Evolutionary conservation across 257 asterid species (phyloP).

Genomic region (Anisodus acutangulus): DNA sequence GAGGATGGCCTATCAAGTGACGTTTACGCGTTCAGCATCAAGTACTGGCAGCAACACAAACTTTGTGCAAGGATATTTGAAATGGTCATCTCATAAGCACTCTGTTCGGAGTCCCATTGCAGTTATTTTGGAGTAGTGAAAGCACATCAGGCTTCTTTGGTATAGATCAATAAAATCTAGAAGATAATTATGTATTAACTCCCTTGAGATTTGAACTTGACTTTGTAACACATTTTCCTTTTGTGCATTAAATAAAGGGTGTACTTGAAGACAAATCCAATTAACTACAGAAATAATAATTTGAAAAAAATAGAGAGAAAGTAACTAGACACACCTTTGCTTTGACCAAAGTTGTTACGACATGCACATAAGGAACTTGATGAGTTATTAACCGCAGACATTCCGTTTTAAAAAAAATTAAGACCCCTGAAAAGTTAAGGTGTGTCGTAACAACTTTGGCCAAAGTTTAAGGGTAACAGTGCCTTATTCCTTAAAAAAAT

Average conservation of each 20-base stretch:
- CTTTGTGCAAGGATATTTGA: slow-evolving; percentile 29
- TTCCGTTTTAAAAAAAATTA: no score
- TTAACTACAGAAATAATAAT: background rate
- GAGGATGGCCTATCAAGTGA: slow-evolving; percentile 29
- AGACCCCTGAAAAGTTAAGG: no score
- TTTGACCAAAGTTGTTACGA: no score
- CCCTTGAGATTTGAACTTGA: background rate
- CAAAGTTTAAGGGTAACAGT: no score
- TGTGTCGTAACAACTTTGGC: no score
- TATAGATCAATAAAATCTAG: background rate
- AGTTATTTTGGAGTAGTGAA: slow-evolving; percentile 14
- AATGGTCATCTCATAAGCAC: slow-evolving; percentile 30
- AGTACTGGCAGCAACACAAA: background rate
- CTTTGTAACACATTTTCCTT: background rate
- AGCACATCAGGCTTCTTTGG: background rate
- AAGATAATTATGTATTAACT: background rate
- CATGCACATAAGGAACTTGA: no score
- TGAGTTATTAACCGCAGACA: no score
- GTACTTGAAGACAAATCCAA: background rate
- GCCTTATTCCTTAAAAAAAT: no score
- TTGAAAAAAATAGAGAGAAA: background rate
- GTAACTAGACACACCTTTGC: no score
- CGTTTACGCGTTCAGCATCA: background rate
- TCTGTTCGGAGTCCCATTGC: slow-evolving; percentile 30
- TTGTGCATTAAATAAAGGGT: background rate